phyloP scores from a whole-genome alignment of 1,284 basidiomycete genomes.

The Ceratorhiza oryzae-sativae region DNA sequence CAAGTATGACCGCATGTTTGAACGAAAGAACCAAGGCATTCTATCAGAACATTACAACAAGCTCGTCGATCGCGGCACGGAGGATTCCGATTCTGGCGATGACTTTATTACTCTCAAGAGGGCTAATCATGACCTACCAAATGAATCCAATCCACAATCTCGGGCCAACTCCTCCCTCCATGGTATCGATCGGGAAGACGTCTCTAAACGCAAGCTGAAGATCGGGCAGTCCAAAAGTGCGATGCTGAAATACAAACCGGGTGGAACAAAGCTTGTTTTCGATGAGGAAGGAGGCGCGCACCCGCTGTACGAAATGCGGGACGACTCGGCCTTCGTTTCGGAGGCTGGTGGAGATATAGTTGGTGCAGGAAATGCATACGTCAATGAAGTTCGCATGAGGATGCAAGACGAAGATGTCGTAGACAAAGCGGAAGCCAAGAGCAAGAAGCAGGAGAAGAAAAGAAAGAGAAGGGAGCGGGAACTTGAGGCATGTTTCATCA shows the following conservation, averaged over 20 bases:
- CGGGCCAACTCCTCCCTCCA: neutral
- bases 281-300: conserved; percentile 84
- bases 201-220: conserved; percentile 71
- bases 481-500: conserved; percentile 52
- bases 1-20: conserved; percentile 99
- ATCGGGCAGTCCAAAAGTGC: conserved; percentile 81
- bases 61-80: conserved; percentile 74
- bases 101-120: conserved; percentile 96
- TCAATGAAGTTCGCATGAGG: conserved; percentile 72
- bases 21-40: conserved; percentile 93
- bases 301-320: conserved; percentile 81
- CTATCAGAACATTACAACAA: conserved; percentile 91
- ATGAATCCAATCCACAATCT: conserved; percentile 35
- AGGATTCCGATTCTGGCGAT: conserved; percentile 64
- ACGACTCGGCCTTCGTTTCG: conserved; percentile 71
- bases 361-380: conserved; percentile 72
- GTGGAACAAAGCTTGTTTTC: conserved; percentile 77
- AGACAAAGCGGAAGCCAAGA: conserved; percentile 84
- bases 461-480: conserved; percentile 88
- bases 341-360: conserved; percentile 64
- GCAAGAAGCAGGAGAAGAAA: conserved; percentile 87
- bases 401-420: conserved; percentile 73
- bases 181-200: conserved; percentile 49
- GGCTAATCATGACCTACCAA: conserved; percentile 77
- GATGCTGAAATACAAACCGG: conserved; percentile 64